A percentile compares a stretch with the other conserved stretches of the same genome.
Evolutionary conservation across 768 basidiomycete genomes (phyloP).

Genomic region (Trametes maxima): DNA sequence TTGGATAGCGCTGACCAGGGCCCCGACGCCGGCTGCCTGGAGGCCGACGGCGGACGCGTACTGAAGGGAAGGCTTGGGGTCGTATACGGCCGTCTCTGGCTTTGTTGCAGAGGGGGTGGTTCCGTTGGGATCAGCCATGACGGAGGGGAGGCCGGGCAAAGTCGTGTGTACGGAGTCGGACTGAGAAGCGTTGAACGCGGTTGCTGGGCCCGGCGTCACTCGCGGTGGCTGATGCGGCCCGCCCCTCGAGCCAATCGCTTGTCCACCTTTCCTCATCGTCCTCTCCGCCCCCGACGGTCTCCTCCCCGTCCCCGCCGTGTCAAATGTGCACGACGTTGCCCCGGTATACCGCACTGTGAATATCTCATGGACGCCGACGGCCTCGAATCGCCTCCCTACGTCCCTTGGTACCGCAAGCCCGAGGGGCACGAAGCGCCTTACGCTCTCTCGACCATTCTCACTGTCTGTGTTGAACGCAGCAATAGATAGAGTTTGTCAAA

Average conservation of each 20-base stretch:
- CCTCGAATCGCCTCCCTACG: background rate
- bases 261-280: constrained; percentile 17
- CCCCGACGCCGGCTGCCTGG: constrained; percentile 67
- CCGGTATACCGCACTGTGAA: background rate
- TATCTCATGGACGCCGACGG: background rate
- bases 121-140: constrained; percentile 30
- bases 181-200: constrained; percentile 20
- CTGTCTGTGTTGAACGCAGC: constrained; percentile 12
- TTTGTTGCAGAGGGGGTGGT: constrained; percentile 15
- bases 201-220: constrained; percentile 20
- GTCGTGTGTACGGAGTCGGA: constrained; percentile 14
- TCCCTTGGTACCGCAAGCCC: constrained; percentile 22
- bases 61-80: constrained; percentile 56
- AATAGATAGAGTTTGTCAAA: background rate
- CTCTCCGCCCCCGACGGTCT: background rate
- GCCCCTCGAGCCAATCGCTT: constrained; percentile 15
- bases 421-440: constrained; percentile 14
- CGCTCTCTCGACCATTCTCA: constrained; percentile 6
- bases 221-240: constrained; percentile 13
- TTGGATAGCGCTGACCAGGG: constrained; percentile 72
- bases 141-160: constrained; percentile 17
- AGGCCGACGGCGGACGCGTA: constrained; percentile 60
- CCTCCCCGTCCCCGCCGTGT: background rate
- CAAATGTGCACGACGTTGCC: background rate
- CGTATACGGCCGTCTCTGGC: constrained; percentile 32